Evolutionary conservation across 2,329 filamentous ascomycete genomes (phyloP).

Genomic region (Arthroderma sp.): DNA sequence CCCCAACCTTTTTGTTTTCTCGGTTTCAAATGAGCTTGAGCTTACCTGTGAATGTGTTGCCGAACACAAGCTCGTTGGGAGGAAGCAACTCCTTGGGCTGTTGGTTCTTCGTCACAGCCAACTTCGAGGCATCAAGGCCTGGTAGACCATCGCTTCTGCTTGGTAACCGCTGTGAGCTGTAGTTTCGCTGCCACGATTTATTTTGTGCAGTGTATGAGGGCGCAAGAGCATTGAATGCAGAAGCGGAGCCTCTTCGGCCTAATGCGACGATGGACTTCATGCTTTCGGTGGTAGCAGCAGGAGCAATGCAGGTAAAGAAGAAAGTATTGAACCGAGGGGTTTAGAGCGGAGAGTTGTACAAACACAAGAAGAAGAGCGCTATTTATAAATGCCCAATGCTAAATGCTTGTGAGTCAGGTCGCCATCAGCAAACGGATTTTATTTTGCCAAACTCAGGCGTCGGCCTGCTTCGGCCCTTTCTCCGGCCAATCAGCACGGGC

Average conservation of each 20-base stretch:
- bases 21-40: neutral
- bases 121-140: constrained; percentile 63
- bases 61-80: constrained; percentile 76
- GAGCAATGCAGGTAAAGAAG: neutral
- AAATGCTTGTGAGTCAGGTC: neutral
- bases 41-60: constrained; percentile 75
- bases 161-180: constrained; percentile 25
- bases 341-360: neutral
- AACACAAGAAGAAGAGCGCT: neutral
- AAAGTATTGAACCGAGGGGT: neutral
- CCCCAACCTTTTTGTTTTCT: too few species aligned
- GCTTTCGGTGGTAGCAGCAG: neutral
- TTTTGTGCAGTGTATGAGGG: neutral
- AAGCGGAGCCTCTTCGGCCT: neutral
- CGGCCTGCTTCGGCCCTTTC: too few species aligned
- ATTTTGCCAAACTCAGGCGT: too few species aligned
- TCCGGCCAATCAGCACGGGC: too few species aligned
- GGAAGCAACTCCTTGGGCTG: constrained; percentile 62
- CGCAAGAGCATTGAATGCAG: neutral
- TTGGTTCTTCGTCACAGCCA: constrained; percentile 60
- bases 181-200: constrained; percentile 32
- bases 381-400: neutral
- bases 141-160: constrained; percentile 33
- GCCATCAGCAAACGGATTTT: too few species aligned
- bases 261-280: constrained; percentile 5